Evolutionary conservation across 768 basidiomycete species (phyloP).

Genomic region (Cubamyces lactineus): DNA sequence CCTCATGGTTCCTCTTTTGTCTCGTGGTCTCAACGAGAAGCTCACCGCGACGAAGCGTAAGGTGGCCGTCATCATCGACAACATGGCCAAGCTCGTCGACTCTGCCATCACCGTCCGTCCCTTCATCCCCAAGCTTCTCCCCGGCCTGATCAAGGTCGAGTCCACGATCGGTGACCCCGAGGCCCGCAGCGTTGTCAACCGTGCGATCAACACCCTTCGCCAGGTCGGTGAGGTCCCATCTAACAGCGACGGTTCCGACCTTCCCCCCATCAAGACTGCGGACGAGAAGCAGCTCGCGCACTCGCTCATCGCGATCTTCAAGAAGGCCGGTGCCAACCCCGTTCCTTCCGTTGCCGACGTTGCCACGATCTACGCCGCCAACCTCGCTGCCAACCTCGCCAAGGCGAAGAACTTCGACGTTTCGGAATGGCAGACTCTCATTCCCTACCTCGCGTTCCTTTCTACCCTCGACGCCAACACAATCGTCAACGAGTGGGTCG

Average conservation of each 20-base stretch:
- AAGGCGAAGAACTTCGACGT: conserved; percentile 92
- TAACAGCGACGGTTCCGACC: conserved; percentile 84
- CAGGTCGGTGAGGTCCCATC: conserved; percentile 91
- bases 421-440: conserved; percentile 82
- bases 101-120: conserved; percentile 93
- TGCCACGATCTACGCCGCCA: conserved; percentile 68
- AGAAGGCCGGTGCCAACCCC: conserved; percentile 70
- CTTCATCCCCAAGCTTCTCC: conserved; percentile 94
- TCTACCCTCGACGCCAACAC: conserved; percentile 65
- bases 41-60: conserved; percentile 96
- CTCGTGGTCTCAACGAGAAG: conserved; percentile 94
- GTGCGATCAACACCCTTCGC: conserved; percentile 94
- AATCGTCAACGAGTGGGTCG: conserved; percentile 83
- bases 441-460: conserved; percentile 74
- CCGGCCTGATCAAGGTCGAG: conserved; percentile 95
- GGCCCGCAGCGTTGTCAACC: conserved; percentile 89
- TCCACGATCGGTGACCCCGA: conserved; percentile 96
- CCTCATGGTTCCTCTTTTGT: conserved; percentile 94
- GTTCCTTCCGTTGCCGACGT: conserved; percentile 61
- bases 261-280: conserved; percentile 80
- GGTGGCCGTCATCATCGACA: conserved; percentile 96
- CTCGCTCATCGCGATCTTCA: conserved; percentile 77
- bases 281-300: conserved; percentile 70
- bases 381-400: conserved; percentile 84
- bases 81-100: conserved; percentile 98